These are phyloP conservation scores for Lodderomyces parapsilosis DNA, from an alignment of 1,139 yeast species.

Conservation along the genomic window DNA sequence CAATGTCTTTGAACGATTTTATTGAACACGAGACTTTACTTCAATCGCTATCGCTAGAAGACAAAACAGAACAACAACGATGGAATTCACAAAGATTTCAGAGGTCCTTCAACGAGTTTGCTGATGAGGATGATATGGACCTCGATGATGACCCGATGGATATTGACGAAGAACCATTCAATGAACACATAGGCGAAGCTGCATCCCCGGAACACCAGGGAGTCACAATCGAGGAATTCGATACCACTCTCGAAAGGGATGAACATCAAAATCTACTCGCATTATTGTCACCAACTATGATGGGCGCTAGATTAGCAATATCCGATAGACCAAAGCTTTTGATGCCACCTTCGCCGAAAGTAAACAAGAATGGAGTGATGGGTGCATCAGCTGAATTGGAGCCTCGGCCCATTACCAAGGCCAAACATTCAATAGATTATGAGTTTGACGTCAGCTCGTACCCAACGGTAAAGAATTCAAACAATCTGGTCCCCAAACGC, in stretches of 20 bases:
- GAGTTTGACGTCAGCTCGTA: constrained; percentile 23
- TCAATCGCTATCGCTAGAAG: constrained; percentile 28
- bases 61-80: constrained; percentile 10
- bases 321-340: constrained; percentile 22
- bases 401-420: background rate
- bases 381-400: background rate
- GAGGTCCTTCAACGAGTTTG: constrained; percentile 1
- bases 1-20: constrained; percentile 5
- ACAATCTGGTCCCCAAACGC: background rate
- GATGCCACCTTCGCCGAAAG: constrained; percentile 24
- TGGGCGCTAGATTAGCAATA: constrained; percentile 41
- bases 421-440: constrained; percentile 17
- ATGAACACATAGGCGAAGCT: background rate
- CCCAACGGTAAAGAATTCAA: constrained; percentile 7
- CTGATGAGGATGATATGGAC: constrained; percentile 7
- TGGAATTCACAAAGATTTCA: background rate
- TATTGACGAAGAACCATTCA: constrained; percentile 12
- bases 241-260: constrained; percentile 4
- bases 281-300: constrained; percentile 33
- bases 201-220: background rate
- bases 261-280: constrained; percentile 13
- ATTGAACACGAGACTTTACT: constrained; percentile 23
- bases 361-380: background rate
- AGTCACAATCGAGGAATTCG: constrained; percentile 4
- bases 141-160: constrained; percentile 18